phyloP scores from a whole-genome alignment of 176 grass and related monocot genomes.

The Otatea glauca region DNA sequence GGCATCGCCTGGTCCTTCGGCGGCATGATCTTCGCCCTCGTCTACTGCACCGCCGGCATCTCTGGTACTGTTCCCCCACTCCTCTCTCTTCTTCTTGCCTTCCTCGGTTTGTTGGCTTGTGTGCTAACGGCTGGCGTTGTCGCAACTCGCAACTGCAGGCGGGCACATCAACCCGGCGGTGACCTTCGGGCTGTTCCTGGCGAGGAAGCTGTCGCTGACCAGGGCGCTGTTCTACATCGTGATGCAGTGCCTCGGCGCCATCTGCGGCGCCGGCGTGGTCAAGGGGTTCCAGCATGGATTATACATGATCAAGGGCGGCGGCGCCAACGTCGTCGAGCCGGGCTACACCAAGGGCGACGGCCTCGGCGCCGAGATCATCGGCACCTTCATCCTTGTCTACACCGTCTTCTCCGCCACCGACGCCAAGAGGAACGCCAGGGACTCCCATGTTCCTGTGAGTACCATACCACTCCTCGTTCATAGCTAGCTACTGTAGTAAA shows the following conservation, averaged over 20 bases:
- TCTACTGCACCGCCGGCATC: constrained; percentile 97
- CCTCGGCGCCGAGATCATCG: constrained; percentile 85
- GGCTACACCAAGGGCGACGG: constrained; percentile 90
- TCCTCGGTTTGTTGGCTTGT: background rate
- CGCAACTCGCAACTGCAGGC: constrained; percentile 43
- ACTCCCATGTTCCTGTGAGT: constrained; percentile 93
- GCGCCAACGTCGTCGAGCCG: constrained; percentile 63
- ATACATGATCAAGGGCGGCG: constrained; percentile 71
- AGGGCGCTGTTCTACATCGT: constrained; percentile 86
- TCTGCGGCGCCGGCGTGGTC: constrained; percentile 86
- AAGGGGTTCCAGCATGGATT: constrained; percentile 79
- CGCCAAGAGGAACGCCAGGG: constrained; percentile 95
- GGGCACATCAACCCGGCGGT: constrained; percentile 96
- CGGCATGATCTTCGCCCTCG: constrained; percentile 96
- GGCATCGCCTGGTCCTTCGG: constrained; percentile 95
- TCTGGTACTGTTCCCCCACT: constrained; percentile 53
- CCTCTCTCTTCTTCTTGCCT: background rate
- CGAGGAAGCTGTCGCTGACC: constrained; percentile 82
- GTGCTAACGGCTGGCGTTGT: background rate
- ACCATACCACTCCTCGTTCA: background rate
- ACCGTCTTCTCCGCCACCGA: constrained; percentile 99
- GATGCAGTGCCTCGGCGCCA: constrained; percentile 94
- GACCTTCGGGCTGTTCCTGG: constrained; percentile 87
- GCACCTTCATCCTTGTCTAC: constrained; percentile 96
- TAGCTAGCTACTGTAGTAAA: background rate